A percentile compares a stretch with the other conserved stretches of the same genome.
These are phyloP conservation scores for Blastobotrys proliferans DNA, from an alignment of 1,139 yeast species.

Conservation along the genomic window DNA sequence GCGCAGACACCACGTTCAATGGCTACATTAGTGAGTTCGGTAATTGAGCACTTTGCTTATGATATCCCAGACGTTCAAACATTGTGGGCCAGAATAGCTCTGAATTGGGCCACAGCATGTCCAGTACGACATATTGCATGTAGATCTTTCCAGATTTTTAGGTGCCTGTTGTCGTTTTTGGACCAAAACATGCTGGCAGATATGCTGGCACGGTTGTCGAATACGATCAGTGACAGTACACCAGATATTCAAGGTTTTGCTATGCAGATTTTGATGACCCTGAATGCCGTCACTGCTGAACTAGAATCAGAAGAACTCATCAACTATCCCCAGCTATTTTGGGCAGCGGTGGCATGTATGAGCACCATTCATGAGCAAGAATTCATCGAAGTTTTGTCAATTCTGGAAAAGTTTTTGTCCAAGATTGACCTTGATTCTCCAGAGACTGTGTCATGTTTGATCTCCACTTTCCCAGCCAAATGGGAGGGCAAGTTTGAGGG, in stretches of 20 bases:
- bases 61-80: conserved; percentile 55
- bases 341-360: conserved; percentile 93
- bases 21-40: conserved; percentile 62
- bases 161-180: conserved; percentile 71
- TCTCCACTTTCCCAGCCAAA: conserved; percentile 85
- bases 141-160: conserved; percentile 86
- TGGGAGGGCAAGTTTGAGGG: conserved; percentile 97
- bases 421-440: conserved; percentile 84
- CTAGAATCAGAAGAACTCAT: conserved; percentile 71
- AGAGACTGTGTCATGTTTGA: conserved; percentile 77
- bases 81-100: conserved; percentile 80
- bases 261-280: conserved; percentile 93
- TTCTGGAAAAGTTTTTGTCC: conserved; percentile 75
- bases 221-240: conserved; percentile 86
- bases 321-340: conserved; percentile 88
- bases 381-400: conserved; percentile 78
- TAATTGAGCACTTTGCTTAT: conserved; percentile 54
- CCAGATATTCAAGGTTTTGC: conserved; percentile 94
- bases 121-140: conserved; percentile 97
- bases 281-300: conserved; percentile 87
- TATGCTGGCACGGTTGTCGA: conserved; percentile 88
- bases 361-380: conserved; percentile 91
- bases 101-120: conserved; percentile 95
- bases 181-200: conserved; percentile 89
- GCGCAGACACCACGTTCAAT: conserved; percentile 85